Percentiles rank a stretch among this genome's conserved stretches.
Evolutionary conservation across 768 basidiomycete species (phyloP).

Genomic region (Boletus edulis): DNA sequence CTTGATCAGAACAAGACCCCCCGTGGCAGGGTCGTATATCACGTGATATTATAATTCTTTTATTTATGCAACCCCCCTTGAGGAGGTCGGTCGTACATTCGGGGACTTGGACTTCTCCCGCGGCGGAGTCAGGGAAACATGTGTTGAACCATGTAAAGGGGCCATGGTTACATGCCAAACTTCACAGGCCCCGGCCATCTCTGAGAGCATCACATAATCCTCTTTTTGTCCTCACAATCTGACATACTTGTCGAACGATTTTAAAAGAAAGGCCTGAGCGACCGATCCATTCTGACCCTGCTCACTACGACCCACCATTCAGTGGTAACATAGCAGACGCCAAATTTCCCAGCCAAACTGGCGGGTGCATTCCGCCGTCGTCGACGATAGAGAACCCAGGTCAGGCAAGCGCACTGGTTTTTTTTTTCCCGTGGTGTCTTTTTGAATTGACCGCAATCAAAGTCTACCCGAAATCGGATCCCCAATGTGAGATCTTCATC

Average conservation of each 20-base stretch:
- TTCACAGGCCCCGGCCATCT: neutral
- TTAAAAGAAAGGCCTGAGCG: conserved; percentile 11
- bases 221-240: neutral
- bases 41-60: conserved; percentile 6
- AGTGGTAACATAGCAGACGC: neutral
- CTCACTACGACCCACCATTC: neutral
- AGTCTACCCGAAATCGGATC: conserved; percentile 50
- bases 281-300: neutral
- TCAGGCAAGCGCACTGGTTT: conserved; percentile 27
- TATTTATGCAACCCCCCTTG: neutral
- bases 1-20: conserved; percentile 18
- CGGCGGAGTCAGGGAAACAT: neutral
- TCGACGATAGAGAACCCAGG: conserved; percentile 46
- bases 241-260: no score
- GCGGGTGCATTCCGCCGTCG: conserved; percentile 3
- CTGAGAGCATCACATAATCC: neutral
- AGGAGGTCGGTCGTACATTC: neutral
- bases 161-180: neutral
- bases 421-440: neutral
- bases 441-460: conserved; percentile 11
- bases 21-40: conserved; percentile 5
- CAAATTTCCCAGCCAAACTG: conserved; percentile 31
- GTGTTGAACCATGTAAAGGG: neutral
- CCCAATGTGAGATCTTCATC: conserved; percentile 33
- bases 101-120: conserved; percentile 8